A percentile compares a stretch with the other conserved stretches of the same genome.
Evolutionary conservation across 164 flowering plant species (phyloP).

Genomic region (Liriodendron chinense): DNA sequence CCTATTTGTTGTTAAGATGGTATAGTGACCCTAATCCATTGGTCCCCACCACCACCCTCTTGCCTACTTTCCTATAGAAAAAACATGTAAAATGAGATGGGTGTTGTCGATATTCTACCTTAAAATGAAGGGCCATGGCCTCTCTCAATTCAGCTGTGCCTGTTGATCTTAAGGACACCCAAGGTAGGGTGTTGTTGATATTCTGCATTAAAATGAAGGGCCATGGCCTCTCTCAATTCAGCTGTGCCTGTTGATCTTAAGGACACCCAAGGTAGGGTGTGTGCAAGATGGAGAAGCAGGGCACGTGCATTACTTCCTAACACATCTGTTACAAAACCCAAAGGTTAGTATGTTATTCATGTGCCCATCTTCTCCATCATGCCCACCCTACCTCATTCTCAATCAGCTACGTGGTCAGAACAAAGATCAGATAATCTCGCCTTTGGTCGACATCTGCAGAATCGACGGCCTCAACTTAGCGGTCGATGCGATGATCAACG

Average conservation of each 20-base stretch:
- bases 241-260: not conserved
- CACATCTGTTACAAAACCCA: conserved; percentile 2
- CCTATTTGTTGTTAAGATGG: too few species aligned
- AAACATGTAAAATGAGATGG: not conserved
- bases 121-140: too few species aligned
- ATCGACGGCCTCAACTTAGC: not conserved
- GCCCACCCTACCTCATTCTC: conserved; percentile 50
- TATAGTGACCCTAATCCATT: not conserved
- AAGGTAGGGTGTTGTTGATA: too few species aligned
- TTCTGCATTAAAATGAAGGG: not conserved
- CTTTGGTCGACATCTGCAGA: not conserved
- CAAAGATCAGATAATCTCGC: not conserved
- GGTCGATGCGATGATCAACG: not conserved
- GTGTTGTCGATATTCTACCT: too few species aligned
- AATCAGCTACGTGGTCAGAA: not conserved
- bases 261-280: conserved; percentile 35
- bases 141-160: too few species aligned
- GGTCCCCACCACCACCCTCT: not conserved
- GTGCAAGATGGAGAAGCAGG: conserved; percentile 99
- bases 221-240: not conserved
- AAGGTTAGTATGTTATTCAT: conserved; percentile 57
- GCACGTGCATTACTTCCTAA: conserved; percentile 93
- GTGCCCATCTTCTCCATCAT: conserved; percentile 92
- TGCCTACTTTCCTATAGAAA: not conserved
- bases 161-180: too few species aligned